These are phyloP conservation scores for Soucietia sequanensis DNA, from an alignment of 805 yeast species.

Conservation along the genomic window DNA sequence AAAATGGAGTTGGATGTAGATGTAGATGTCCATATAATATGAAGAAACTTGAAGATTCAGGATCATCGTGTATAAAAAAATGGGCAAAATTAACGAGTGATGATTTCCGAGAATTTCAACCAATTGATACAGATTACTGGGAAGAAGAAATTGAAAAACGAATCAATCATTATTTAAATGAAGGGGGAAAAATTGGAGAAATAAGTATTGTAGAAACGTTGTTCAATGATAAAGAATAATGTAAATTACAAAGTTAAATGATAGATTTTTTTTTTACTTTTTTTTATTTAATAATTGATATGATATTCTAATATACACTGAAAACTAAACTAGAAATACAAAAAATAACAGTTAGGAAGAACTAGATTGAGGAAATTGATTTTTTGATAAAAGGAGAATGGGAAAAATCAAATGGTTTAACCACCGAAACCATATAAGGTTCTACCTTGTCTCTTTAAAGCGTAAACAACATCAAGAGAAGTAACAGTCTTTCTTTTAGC, in stretches of 20 bases:
- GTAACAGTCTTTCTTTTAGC: slow-evolving; percentile 99
- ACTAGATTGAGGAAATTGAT: slow-evolving; percentile 1
- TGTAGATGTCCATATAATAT: slow-evolving; percentile 67
- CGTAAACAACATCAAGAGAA: slow-evolving; percentile 97
- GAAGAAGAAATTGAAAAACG: slow-evolving; percentile 19
- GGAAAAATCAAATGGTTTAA: slow-evolving; percentile 43
- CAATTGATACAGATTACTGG: slow-evolving; percentile 22
- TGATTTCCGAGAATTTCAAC: slow-evolving; percentile 16
- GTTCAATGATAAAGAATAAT: not conserved
- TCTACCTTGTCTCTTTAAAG: slow-evolving; percentile 99
- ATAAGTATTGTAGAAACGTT: slow-evolving; percentile 4
- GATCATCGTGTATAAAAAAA: slow-evolving; percentile 48
- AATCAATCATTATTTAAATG: slow-evolving; percentile 17
- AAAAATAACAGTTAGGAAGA: too few species aligned
- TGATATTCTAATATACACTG: slow-evolving; percentile 29
- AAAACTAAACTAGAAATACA: slow-evolving; percentile 16
- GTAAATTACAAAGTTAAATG: not conserved
- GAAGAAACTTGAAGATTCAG: slow-evolving; percentile 56
- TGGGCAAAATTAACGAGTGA: slow-evolving; percentile 47
- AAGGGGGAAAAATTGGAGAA: slow-evolving; percentile 23
- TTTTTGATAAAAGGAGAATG: slow-evolving; percentile 5
- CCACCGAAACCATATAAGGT: slow-evolving; percentile 99
- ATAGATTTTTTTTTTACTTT: too few species aligned
- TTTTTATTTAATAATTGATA: too few species aligned
- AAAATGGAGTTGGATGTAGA: slow-evolving; percentile 73